Base-by-base conservation (phyloP, 805 yeast species). In the Hanseniaspora guilliermondii region DNA sequence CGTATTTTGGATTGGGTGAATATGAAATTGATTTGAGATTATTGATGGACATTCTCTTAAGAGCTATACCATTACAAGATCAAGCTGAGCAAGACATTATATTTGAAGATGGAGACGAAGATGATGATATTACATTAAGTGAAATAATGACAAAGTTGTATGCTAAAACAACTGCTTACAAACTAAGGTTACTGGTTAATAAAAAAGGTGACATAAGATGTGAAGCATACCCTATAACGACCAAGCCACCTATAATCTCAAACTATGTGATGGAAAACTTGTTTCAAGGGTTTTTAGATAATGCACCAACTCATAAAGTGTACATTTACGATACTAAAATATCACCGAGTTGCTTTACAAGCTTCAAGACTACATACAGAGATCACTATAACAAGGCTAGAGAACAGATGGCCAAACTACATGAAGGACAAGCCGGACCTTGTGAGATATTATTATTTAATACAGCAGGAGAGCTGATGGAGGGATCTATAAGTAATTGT, bases 291-390 rank as follows among this genome's bases (percentile, higher is more conserved):
- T 65, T 61, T 62, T 56, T 59, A 53, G 59, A 62, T 14, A 47
- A 58, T 0, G 61, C 68, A 1, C 58, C 63, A 1, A 56, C 66
- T 0, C 88, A 85, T 81, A 77, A 73, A 21, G 79, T 87, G 0
- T 80, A 78, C 60, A 61, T 88, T 4, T 91, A 85, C 63, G 62
- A 70, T 0, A 66, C 72, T 32, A 72, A 79, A 1, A 73, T 77
- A 1, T 59, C 74, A 44, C 75, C 79, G 1, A 78, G 94, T 2
- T 85, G 86, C 1, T 86, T 85, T 67, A 87, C 96, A 0, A 82
- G 94, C 4, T 84, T 88, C 69, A 91, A 91, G 65, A 91, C 97
- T 0, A 85, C 96, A 0, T 68, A 72, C 24, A 73, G 98, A 58
- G 70, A 70, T 3, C 78, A 74, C 46, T 88, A 89, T 64, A 75